Base-by-base conservation (phyloP, 805 yeast species). In the Saccharomycopsis selenospora region DNA sequence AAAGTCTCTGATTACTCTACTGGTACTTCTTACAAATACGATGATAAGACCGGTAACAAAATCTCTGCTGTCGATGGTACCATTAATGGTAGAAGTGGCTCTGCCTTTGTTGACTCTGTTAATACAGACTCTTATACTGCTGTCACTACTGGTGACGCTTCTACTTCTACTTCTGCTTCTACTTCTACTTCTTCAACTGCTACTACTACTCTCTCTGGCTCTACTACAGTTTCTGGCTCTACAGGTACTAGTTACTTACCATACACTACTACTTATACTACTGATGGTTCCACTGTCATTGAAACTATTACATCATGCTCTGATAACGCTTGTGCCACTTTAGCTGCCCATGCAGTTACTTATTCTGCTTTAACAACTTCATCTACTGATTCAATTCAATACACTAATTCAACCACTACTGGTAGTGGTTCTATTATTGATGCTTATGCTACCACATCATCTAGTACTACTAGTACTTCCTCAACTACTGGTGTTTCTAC, bases 1-100 rank as follows among this genome's bases (percentile, higher is more conserved):
- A 63, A 72, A 33, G 83, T 85, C 14, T 69, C 80, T 25, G 90
- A 83, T 63, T 83, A 81, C 59, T 82, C 89, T 1, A 68, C 79
- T 22, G 91, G 90, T 44, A 57, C 68, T 2, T 69, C 71, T 52
- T 83, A 83, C 61, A 57, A 66, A 28, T 82, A 82, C 60, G 80
- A 60, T 68, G 43, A 79, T 85, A 13, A 81, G 22, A 46, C 52
- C 11, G 55, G 55, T 8, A 46, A 51, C 44, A 45, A 40, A 6
- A 48, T 51, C 23, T 17, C 10, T 22, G 22, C 49, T 27, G 41
- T 17, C 6, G 48, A 42, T 11, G 54, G 54, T 25, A n/a, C 36
- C 18, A 42, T 51, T 45, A 51, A 48, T 40, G 54, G 54, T 4
- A 51, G 54, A 51, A 13, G 33, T 18, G 40, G 41, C 26, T 14